phyloP scores from a whole-genome alignment of 805 yeast species.

The Ogataea corticis region DNA sequence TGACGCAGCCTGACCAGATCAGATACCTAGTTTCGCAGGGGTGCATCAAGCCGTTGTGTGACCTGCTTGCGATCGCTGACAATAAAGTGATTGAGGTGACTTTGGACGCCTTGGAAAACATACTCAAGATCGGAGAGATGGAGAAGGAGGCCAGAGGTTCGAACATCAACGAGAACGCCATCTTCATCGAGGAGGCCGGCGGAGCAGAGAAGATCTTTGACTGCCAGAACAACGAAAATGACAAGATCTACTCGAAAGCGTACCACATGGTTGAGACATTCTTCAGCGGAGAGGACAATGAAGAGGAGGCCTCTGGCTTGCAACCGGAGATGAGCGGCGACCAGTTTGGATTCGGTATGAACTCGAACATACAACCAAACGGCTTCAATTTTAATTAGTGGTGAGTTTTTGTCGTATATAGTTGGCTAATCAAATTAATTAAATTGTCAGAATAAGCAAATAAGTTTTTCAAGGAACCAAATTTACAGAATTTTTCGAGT shows the following conservation, averaged over 20 bases:
- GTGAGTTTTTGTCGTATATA: background rate
- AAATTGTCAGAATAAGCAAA: background rate
- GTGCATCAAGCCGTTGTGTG: slow-evolving; percentile 96
- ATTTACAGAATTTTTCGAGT: too few relatives aligned
- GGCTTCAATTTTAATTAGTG: slow-evolving; percentile 48
- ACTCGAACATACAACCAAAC: slow-evolving; percentile 46
- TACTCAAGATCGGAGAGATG: slow-evolving; percentile 89
- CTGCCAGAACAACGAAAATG: slow-evolving; percentile 89
- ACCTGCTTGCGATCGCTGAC: slow-evolving; percentile 83
- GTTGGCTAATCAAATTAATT: background rate
- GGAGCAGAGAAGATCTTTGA: slow-evolving; percentile 96
- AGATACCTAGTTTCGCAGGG: slow-evolving; percentile 92
- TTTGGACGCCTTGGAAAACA: slow-evolving; percentile 91
- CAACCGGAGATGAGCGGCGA: slow-evolving; percentile 75
- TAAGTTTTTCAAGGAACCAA: background rate
- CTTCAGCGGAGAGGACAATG: slow-evolving; percentile 78
- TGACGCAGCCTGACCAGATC: slow-evolving; percentile 88
- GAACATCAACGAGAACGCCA: slow-evolving; percentile 79
- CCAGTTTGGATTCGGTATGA: slow-evolving; percentile 84
- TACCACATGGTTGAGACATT: slow-evolving; percentile 87
- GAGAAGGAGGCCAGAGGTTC: slow-evolving; percentile 78
- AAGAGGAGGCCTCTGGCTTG: slow-evolving; percentile 66
- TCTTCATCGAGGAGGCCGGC: slow-evolving; percentile 95
- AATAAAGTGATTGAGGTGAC: slow-evolving; percentile 92
- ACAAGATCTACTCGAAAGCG: slow-evolving; percentile 89